These are phyloP conservation scores for Russula ochroleuca DNA, from an alignment of 768 basidiomycete species.

Conservation along the genomic window DNA sequence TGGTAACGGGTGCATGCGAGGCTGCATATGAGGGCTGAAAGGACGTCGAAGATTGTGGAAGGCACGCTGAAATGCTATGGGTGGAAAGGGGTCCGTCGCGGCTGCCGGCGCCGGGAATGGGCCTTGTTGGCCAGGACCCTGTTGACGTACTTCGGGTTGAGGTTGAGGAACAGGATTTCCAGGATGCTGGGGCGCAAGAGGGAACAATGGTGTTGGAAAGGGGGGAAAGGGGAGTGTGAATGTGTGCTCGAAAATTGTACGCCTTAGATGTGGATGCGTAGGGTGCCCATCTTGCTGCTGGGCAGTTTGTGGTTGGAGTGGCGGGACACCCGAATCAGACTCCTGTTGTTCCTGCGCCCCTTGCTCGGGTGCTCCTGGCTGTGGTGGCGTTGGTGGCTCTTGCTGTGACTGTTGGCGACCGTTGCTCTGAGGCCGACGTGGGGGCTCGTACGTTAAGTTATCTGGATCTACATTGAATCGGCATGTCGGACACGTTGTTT, in stretches of 20 bases:
- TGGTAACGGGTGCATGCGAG: not conserved
- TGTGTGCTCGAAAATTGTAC: conserved; percentile 22
- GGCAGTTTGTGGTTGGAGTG: conserved; percentile 3
- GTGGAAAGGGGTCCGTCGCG: conserved; percentile 6
- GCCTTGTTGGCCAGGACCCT: conserved; percentile 4
- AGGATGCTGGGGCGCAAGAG: not conserved
- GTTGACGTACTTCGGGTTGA: conserved; percentile 6
- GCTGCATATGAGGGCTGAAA: not conserved
- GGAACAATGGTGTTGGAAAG: conserved; percentile 3
- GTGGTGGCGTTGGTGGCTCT: conserved; percentile 7
- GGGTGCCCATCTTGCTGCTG: conserved; percentile 3
- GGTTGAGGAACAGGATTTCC: conserved; percentile 7
- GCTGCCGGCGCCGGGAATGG: conserved; percentile 4
- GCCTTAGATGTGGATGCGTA: not conserved
- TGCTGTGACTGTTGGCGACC: conserved; percentile 16
- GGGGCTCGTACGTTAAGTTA: conserved; percentile 48
- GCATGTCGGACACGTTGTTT: conserved; percentile 81
- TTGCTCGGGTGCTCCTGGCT: conserved; percentile 17
- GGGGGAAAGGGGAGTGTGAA: conserved; percentile 20
- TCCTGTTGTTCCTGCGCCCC: conserved; percentile 8
- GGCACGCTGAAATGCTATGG: conserved; percentile 5
- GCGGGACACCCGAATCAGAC: not conserved
- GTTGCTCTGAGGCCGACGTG: conserved; percentile 11
- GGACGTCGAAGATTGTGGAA: conserved; percentile 11
- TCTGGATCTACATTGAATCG: conserved; percentile 81